Conservation (phyloP, 768 basidiomycete genomes). For the Paxillus ammoniavirescens region DNA sequence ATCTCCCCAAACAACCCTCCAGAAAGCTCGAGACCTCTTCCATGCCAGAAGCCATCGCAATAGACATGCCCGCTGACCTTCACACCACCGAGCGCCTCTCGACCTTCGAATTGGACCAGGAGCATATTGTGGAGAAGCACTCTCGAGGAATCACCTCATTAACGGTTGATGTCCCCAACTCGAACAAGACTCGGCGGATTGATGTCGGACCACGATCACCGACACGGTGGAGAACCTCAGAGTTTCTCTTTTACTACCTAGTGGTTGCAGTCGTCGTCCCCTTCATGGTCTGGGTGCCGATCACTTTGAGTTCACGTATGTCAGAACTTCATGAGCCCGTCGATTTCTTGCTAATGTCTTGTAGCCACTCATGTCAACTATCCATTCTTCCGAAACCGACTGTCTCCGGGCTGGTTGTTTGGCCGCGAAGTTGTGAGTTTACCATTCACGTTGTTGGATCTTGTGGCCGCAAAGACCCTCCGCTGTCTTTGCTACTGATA, state of each 20-base stretch:
- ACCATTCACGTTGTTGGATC: neutral
- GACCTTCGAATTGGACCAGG: slow-evolving; percentile 17
- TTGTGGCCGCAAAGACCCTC: neutral
- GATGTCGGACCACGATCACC: slow-evolving; percentile 29
- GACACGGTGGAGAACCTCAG: slow-evolving; percentile 74
- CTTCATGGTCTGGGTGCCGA: slow-evolving; percentile 74
- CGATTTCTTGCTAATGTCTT: neutral
- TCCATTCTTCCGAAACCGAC: slow-evolving; percentile 47
- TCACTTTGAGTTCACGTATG: slow-evolving; percentile 73
- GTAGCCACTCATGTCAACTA: slow-evolving; percentile 79
- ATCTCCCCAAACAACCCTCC: too few relatives aligned
- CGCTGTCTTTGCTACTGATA: neutral
- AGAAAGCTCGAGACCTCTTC: neutral
- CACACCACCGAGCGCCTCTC: slow-evolving; percentile 11
- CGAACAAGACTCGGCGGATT: slow-evolving; percentile 29
- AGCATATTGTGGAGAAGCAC: neutral
- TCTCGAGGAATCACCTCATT: slow-evolving; percentile 40
- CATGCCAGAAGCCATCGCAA: slow-evolving; percentile 29
- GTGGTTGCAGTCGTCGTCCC: slow-evolving; percentile 62
- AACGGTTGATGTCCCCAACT: slow-evolving; percentile 55
- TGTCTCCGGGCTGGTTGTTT: slow-evolving; percentile 80
- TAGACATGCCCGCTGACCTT: slow-evolving; percentile 38
- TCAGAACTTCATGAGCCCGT: slow-evolving; percentile 17
- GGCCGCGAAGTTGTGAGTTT: slow-evolving; percentile 72
- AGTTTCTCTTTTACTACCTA: slow-evolving; percentile 77